Conservation (phyloP, 176 grass and related monocot species). For the Bonia amplexicaulis region DNA sequence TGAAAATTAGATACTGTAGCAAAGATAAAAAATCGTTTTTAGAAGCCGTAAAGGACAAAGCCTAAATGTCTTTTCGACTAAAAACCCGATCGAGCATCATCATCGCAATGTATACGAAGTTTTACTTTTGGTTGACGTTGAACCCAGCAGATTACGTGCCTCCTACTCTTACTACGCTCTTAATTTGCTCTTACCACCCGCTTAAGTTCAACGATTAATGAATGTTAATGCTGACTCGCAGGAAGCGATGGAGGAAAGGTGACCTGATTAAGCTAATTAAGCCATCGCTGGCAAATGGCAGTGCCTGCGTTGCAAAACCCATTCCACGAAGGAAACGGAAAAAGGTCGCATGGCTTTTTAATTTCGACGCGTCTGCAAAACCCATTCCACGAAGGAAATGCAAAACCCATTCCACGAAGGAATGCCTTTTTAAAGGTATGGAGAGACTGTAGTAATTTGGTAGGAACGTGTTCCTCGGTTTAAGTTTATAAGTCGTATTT, state of each 20-base stretch:
- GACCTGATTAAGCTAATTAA: too few species aligned
- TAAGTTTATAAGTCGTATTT: too few species aligned
- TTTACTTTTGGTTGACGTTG: background rate
- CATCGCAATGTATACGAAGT: too few species aligned
- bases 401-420: too few species aligned
- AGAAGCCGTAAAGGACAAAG: too few species aligned
- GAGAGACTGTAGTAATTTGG: background rate
- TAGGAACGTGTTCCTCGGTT: fast-evolving
- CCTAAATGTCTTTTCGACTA: too few species aligned
- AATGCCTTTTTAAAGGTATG: background rate
- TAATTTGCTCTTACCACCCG: background rate
- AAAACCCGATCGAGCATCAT: too few species aligned
- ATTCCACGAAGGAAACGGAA: background rate
- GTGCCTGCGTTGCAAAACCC: background rate
- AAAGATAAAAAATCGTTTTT: too few species aligned
- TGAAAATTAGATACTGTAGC: too few species aligned
- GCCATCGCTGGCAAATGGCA: background rate
- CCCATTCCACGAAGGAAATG: too few species aligned
- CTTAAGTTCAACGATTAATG: background rate
- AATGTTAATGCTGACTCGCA: background rate
- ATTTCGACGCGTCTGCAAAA: too few species aligned
- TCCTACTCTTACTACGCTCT: background rate
- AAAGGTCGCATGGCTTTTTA: background rate
- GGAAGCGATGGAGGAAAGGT: background rate
- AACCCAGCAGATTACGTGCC: background rate